Evolutionary conservation across 257 asterid genomes (phyloP).

Genomic region (Ilex aquifolium): DNA sequence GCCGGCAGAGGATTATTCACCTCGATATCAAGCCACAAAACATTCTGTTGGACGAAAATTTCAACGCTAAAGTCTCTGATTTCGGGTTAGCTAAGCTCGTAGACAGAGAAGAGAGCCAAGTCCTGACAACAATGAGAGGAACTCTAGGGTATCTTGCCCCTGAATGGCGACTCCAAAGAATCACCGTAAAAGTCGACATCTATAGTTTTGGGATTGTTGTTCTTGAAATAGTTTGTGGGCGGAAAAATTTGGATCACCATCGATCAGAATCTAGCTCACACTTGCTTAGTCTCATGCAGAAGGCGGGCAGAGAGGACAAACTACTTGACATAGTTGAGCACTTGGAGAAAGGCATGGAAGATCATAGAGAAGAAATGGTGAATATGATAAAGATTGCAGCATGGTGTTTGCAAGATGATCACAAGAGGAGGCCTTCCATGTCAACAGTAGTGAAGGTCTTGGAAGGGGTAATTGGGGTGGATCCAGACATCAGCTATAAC

Average conservation of each 20-base stretch:
- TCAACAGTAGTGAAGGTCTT: constrained; percentile 17
- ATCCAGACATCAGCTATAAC: too few relatives aligned
- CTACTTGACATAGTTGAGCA: constrained; percentile 14
- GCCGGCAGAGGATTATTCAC: constrained; percentile 25
- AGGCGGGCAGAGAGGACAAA: constrained; percentile 3
- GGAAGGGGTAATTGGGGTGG: too few relatives aligned
- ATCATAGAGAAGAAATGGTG: constrained; percentile 6
- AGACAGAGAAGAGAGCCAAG: constrained; percentile 23
- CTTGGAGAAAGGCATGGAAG: constrained; percentile 14
- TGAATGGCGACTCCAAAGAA: constrained; percentile 15
- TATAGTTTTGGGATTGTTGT: constrained; percentile 27
- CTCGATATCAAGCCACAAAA: constrained; percentile 27
- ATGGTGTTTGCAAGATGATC: constrained; percentile 21
- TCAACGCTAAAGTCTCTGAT: constrained; percentile 27
- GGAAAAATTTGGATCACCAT: constrained; percentile 4
- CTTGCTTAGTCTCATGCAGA: constrained; percentile 13
- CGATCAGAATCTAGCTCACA: constrained; percentile 10
- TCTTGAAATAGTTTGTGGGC: constrained; percentile 8
- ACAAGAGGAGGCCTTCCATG: constrained; percentile 25
- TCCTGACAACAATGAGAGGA: constrained; percentile 24
- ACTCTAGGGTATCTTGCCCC: constrained; percentile 17
- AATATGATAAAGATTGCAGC: constrained; percentile 13
- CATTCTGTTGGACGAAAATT: constrained; percentile 20
- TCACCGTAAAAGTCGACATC: constrained; percentile 26
- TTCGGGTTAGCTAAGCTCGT: constrained; percentile 31